A percentile compares a stretch with the other conserved stretches of the same genome.
Evolutionary conservation across 805 yeast species (phyloP).

Genomic region (Candida namnaoensis): DNA sequence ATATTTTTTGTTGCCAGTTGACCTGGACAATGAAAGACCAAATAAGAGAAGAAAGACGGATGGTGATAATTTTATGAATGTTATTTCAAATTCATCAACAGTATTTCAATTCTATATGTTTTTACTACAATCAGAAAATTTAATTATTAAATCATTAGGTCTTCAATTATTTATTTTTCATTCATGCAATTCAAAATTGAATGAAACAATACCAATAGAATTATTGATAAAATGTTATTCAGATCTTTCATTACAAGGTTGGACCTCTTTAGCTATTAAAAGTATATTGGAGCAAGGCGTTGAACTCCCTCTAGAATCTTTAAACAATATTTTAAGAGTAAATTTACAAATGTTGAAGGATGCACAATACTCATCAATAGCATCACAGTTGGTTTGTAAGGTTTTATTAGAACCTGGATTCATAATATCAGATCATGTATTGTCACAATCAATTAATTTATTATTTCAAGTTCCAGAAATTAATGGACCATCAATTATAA

Average conservation of each 20-base stretch:
- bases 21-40: neutral
- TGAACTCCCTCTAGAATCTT: slow-evolving; percentile 7
- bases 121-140: slow-evolving; percentile 7
- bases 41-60: slow-evolving; percentile 20
- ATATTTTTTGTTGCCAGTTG: slow-evolving; percentile 4
- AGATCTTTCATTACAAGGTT: slow-evolving; percentile 2
- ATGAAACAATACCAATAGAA: neutral
- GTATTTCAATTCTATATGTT: slow-evolving; percentile 1
- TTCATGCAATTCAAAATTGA: slow-evolving; percentile 5
- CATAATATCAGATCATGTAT: slow-evolving; percentile 25
- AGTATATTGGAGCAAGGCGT: slow-evolving; percentile 12
- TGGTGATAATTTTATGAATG: slow-evolving; percentile 13
- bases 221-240: slow-evolving; percentile 8
- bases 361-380: slow-evolving; percentile 9
- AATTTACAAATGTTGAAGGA: slow-evolving; percentile 25
- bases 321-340: slow-evolving; percentile 17
- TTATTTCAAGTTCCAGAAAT: slow-evolving; percentile 46
- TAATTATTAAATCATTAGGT: slow-evolving; percentile 11
- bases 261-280: slow-evolving; percentile 11
- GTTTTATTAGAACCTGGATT: slow-evolving; percentile 8
- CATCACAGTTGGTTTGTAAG: slow-evolving; percentile 15
- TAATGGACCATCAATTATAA: slow-evolving; percentile 47
- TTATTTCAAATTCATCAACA: slow-evolving; percentile 3
- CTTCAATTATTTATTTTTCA: slow-evolving; percentile 23
- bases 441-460: slow-evolving; percentile 38